Base-by-base conservation (phyloP, 495 filamentous ascomycete genomes). In the Stereocaulon alpinum region DNA sequence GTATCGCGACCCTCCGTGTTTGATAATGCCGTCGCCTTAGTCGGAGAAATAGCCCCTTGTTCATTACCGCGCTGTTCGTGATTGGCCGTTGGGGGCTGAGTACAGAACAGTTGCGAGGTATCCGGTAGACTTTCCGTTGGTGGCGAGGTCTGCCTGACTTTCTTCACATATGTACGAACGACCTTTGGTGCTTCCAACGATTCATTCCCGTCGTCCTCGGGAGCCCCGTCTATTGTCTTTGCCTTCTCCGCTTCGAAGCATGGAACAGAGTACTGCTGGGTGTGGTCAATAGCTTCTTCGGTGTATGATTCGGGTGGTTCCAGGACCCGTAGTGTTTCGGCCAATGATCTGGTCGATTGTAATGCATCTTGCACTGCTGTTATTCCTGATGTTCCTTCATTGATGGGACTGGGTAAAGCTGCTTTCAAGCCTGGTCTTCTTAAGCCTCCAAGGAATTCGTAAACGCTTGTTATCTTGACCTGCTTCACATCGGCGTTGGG, bases 381-480 rank as follows among this genome's bases (percentile, higher is more conserved):
- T 12, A 6, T 30, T 7, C 11, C 24, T 50, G 47, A 24, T 10
- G 24, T 15, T 10, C 12, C 10, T 20, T 41, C 30, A n/a, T 55
- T 40, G 3, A 18, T 17, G 17, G 6, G 18, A 17, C 1, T 41
- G 12, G 34, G 34, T 37, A 37, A 37, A 37, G 34, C 12, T 37
- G 34, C 34, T 37, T 37, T 2, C 2, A 12, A 37, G 34, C 9
- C 40, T 56, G 53, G 22, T 37, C n/a, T 56, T 29, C 9, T 18
- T 18, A 55, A 7, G 4, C 30, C 37, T 30, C 22, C 30, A 7
- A 61, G 52, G 18, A 61, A 61, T 7, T 48, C 59, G 4, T 55
- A 12, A 37, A 61, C 29, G 29, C 40, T 55, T 43, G 49, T 41
- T 14, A 41, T 47, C 30, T 40, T n/a, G 40, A 24, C 43, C 20